Evolutionary conservation across 192 early-diverging fungal genomes (phyloP).

Genomic region (Coemansia guatemalensis): DNA sequence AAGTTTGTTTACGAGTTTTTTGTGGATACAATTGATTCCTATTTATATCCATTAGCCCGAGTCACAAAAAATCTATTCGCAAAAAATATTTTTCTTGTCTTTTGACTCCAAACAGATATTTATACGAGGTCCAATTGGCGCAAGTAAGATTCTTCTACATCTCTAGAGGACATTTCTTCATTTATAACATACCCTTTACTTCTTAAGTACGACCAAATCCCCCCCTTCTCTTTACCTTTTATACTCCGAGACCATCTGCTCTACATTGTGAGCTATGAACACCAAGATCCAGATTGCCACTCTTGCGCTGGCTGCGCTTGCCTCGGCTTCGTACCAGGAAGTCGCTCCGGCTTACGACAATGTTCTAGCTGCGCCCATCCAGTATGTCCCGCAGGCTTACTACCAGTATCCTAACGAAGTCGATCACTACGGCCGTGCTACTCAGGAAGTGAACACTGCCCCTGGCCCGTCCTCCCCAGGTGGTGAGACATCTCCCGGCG

Average conservation of each 20-base stretch:
- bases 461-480: too few relatives aligned
- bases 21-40: background rate
- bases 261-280: conserved; percentile 19
- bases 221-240: background rate
- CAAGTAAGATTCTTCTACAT: too few relatives aligned
- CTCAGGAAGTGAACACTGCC: conserved; percentile 28
- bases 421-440: conserved; percentile 40
- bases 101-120: too few relatives aligned
- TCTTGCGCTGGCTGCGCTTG: conserved; percentile 40
- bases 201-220: too few relatives aligned
- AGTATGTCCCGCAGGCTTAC: conserved; percentile 17
- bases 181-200: too few relatives aligned
- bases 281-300: conserved; percentile 54
- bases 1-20: conserved; percentile 10
- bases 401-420: conserved; percentile 22
- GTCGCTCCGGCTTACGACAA: conserved; percentile 22
- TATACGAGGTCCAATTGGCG: too few relatives aligned
- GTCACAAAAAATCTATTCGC: too few relatives aligned
- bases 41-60: conserved; percentile 8
- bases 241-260: background rate
- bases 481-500: conserved; percentile 4
- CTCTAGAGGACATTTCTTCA: too few relatives aligned
- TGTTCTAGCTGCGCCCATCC: conserved; percentile 9
- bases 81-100: too few relatives aligned
- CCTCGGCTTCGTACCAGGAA: conserved; percentile 44